A percentile compares a stretch with the other conserved stretches of the same genome.
phyloP scores from a whole-genome alignment of 345 rosid genomes.

The Boechera divaricarpa region DNA sequence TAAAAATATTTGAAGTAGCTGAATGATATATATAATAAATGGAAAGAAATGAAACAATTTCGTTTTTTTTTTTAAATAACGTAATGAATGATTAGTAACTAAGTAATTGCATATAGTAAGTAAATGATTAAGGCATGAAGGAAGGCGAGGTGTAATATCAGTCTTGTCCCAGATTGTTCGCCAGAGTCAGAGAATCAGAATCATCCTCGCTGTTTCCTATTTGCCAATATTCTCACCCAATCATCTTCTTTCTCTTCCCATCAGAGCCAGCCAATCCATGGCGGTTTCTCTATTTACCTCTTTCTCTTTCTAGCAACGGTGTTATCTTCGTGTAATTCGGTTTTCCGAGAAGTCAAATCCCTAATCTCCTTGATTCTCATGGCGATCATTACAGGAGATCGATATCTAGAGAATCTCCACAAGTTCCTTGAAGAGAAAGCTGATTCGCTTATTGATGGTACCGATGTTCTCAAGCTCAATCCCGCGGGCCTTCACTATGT shows the following conservation, averaged over 20 bases:
- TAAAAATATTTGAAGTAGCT: too few relatives aligned
- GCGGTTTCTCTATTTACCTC: conserved; percentile 44
- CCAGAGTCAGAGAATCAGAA: too few relatives aligned
- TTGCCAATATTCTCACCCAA: too few relatives aligned
- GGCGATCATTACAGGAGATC: conserved; percentile 97
- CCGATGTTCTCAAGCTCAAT: conserved; percentile 80
- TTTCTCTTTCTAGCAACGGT: conserved; percentile 17
- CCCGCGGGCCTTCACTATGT: conserved; percentile 97
- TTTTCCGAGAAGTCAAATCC: background rate
- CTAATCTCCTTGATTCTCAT: conserved; percentile 40
- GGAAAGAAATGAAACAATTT: too few relatives aligned
- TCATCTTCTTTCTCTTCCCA: background rate
- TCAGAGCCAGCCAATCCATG: conserved; percentile 38
- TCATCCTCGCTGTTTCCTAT: too few relatives aligned
- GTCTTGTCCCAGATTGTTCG: too few relatives aligned
- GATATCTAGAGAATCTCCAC: conserved; percentile 80
- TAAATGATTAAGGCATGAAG: too few relatives aligned
- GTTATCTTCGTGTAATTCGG: background rate
- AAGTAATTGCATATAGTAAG: too few relatives aligned
- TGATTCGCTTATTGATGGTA: conserved; percentile 69
- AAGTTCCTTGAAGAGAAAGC: conserved; percentile 80
- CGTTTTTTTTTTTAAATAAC: too few relatives aligned
- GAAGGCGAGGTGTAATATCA: too few relatives aligned
- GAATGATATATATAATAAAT: too few relatives aligned
- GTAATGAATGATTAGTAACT: too few relatives aligned